Conservation (phyloP, 1,284 basidiomycete species). For the Phellopilus nigrolimitatus region DNA sequence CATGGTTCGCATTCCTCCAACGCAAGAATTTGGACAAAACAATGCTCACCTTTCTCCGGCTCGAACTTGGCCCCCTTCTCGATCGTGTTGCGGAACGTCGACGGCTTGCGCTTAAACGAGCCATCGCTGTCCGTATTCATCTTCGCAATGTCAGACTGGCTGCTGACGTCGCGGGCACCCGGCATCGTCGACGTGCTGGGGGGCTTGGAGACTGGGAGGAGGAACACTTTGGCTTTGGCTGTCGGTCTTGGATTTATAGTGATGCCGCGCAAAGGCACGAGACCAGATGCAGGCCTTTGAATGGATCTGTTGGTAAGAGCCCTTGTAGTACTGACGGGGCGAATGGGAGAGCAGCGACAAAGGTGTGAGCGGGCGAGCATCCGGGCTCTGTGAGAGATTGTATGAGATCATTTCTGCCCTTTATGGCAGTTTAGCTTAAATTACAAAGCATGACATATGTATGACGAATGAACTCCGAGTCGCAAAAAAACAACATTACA, state of each 20-base stretch:
- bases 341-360: too few species aligned
- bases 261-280: background rate
- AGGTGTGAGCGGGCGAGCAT: too few species aligned
- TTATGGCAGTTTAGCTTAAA: too few species aligned
- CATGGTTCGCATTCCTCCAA: background rate
- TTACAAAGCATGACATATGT: too few species aligned
- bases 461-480: too few species aligned
- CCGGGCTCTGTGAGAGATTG: too few species aligned
- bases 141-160: conserved; percentile 57
- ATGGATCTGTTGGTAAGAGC: too few species aligned
- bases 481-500: too few species aligned
- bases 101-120: conserved; percentile 72
- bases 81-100: conserved; percentile 74
- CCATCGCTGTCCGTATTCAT: conserved; percentile 69
- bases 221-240: conserved; percentile 10
- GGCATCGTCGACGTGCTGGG: background rate
- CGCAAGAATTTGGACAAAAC: background rate
- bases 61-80: conserved; percentile 69
- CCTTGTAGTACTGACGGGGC: too few species aligned
- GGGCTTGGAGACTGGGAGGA: conserved; percentile 5
- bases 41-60: conserved; percentile 70
- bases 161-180: conserved; percentile 28
- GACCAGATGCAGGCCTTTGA: too few species aligned
- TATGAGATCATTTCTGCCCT: too few species aligned
- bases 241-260: background rate